Conservation (phyloP, 2,329 filamentous ascomycete species). For the Neofusicoccum cordaticola region DNA sequence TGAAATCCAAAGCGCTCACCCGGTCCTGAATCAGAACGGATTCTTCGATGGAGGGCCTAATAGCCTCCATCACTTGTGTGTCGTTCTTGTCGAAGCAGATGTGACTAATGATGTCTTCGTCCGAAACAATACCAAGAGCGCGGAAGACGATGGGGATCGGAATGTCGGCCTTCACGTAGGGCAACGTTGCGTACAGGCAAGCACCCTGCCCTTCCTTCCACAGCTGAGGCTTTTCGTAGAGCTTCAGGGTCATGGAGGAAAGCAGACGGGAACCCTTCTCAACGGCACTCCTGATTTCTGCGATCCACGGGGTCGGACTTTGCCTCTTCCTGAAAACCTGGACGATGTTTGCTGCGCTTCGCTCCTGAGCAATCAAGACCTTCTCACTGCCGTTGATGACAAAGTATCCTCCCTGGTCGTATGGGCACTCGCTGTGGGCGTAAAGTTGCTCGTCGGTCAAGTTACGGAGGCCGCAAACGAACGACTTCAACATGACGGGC, state of each 20-base stretch:
- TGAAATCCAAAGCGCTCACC: slow-evolving; percentile 90
- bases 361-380: slow-evolving; percentile 95
- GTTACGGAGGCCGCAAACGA: slow-evolving; percentile 85
- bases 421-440: slow-evolving; percentile 91
- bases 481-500: slow-evolving; percentile 96
- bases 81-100: slow-evolving; percentile 96
- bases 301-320: slow-evolving; percentile 88
- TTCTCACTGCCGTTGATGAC: slow-evolving; percentile 99
- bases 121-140: slow-evolving; percentile 90
- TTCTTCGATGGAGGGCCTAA: slow-evolving; percentile 96
- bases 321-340: slow-evolving; percentile 99
- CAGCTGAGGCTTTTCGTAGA: slow-evolving; percentile 79
- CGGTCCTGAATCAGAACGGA: slow-evolving; percentile 94
- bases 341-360: slow-evolving; percentile 96
- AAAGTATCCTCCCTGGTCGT: slow-evolving; percentile 97
- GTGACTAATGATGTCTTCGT: slow-evolving; percentile 96
- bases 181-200: slow-evolving; percentile 85
- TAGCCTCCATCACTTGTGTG: slow-evolving; percentile 94
- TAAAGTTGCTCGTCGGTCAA: slow-evolving; percentile 84
- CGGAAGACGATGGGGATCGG: slow-evolving; percentile 95
- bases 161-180: slow-evolving; percentile 90
- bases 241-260: slow-evolving; percentile 86
- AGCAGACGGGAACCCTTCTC: slow-evolving; percentile 95
- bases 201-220: slow-evolving; percentile 79
- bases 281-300: slow-evolving; percentile 92